Base-by-base conservation (phyloP, 108 stramenopile species). In the Parietichytrium sp. region DNA sequence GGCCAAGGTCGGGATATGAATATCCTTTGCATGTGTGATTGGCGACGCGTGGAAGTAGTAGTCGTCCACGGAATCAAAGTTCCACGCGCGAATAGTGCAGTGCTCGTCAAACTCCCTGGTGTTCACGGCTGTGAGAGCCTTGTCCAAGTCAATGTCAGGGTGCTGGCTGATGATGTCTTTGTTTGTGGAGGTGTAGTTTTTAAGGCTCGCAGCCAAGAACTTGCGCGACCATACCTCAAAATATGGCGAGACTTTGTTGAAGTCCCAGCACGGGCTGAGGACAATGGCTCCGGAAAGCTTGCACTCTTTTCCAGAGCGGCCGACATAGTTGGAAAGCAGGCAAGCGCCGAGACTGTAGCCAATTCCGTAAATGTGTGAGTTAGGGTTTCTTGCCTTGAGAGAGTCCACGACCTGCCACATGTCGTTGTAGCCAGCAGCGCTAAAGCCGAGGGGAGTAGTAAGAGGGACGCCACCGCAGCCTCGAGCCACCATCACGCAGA, bases 261-360 rank as follows among this genome's bases (percentile, higher is more conserved):
- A 51, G 50, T 33, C 48, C 49, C 81, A 55, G 47, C 47, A 55
- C 72, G 50, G 54, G 72, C 26, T 29, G 45, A 51, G 54, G 27
- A 78, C 26, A 8, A 20, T 48, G 48, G 81, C 54, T 18, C 47
- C 36, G 12, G 61, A 72, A 18, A 55, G 20, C 20, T 61, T 29
- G 72, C 47, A 6, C 15, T 16, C 29, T 25, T 48, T 27, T 13
- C 79, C 49, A 18, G 49, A 18, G 8, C 26, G 49, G 51, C 36
- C 51, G 18, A 84, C 54, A 79, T 84, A 84, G 77, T 79, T 79
- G 47, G 54, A 13, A 6, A 84, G 79, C 8, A 84, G 15, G 10
- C 79, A 29, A 25, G 83, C 83, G 42, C 83, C 83, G 15, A 84
- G 80, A 36, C 49, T 52, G 54, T 78, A 84, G 48, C 83, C 83